Base-by-base conservation (phyloP, 225 moss, liverwort and hornwort species). In the Polytrichum formosum region DNA sequence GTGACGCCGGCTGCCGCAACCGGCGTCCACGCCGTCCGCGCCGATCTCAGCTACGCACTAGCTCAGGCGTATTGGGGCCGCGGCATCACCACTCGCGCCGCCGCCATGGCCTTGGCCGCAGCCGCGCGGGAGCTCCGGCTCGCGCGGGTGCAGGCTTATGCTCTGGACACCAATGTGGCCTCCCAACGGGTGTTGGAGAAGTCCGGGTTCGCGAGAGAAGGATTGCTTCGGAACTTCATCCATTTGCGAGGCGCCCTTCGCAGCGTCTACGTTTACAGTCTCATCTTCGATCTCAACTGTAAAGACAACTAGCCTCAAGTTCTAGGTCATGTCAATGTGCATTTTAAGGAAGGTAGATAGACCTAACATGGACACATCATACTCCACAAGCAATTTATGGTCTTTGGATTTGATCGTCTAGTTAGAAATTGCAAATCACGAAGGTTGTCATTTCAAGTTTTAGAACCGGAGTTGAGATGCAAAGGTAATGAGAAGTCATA, bases 151-250 rank as follows among this genome's bases (percentile, higher is more conserved):
- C 90, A 92, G 68, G 92, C 90, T 5, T 80, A 76, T 29, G 10
- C 70, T 10, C 46, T 70, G 13, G 28, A 72, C 2, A 4, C 54
- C 13, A 87, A 92, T 77, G 30, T 71, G 20, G 55, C 62, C 4
- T 92, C 92, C 7, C 83, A 77, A 22, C 77, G 87, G 53, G 92
- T 90, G 16, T 74, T 92, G 53, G 85, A 84, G 68, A 92, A 90
- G 26, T 77, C 80, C 46, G 92, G 90, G 19, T 90, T 90, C 31
- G 61, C 62, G 53, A 74, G 74, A 46, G 87, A 86, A 68, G 83
- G 78, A 0, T 1, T 73, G 67, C 18, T 86, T 35, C 77, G 66
- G 1, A 86, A 83, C 61, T 86, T 86, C 37, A 29, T 80, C 4
- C 56, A 71, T 25, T 0, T 69, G 53, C 69, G 63, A 7, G 80